Conservation (phyloP, 495 filamentous ascomycete genomes). For the Xylaria longipes region DNA sequence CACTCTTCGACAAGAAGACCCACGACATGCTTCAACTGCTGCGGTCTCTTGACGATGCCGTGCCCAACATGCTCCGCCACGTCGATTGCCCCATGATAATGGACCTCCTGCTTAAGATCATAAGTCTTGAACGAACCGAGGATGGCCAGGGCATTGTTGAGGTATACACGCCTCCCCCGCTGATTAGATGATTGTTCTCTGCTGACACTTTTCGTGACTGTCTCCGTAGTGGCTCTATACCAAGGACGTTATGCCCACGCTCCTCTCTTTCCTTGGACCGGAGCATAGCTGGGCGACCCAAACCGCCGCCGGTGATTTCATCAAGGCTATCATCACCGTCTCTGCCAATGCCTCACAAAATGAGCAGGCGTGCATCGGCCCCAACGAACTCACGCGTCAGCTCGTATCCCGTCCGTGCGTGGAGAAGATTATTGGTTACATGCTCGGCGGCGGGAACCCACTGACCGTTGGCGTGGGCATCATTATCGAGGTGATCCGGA, state of each 20-base stretch:
- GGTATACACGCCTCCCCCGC: conserved; percentile 52
- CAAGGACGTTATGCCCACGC: conserved; percentile 84
- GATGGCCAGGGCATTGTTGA: conserved; percentile 93
- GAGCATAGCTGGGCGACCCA: conserved; percentile 86
- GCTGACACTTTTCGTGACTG: conserved; percentile 11
- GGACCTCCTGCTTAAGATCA: conserved; percentile 96
- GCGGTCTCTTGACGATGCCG: conserved; percentile 78
- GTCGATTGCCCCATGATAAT: conserved; percentile 99
- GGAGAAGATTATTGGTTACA: conserved; percentile 80
- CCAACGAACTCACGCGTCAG: conserved; percentile 94
- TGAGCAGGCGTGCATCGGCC: conserved; percentile 96
- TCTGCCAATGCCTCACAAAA: conserved; percentile 98
- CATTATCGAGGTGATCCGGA: conserved; percentile 97
- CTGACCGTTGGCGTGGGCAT: conserved; percentile 97
- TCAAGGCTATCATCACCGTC: conserved; percentile 99
- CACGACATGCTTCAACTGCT: conserved; percentile 92
- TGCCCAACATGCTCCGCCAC: conserved; percentile 87
- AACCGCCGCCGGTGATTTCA: conserved; percentile 95
- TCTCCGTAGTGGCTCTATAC: conserved; percentile 83
- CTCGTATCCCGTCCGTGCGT: conserved; percentile 90
- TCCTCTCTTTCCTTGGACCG: conserved; percentile 85
- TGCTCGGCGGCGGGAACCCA: conserved; percentile 93
- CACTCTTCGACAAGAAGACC: conserved; percentile 95
- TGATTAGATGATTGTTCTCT: background rate
- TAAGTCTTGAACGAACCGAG: conserved; percentile 93